Conservation (phyloP, 768 basidiomycete species). For the Amanita jacksonii region DNA sequence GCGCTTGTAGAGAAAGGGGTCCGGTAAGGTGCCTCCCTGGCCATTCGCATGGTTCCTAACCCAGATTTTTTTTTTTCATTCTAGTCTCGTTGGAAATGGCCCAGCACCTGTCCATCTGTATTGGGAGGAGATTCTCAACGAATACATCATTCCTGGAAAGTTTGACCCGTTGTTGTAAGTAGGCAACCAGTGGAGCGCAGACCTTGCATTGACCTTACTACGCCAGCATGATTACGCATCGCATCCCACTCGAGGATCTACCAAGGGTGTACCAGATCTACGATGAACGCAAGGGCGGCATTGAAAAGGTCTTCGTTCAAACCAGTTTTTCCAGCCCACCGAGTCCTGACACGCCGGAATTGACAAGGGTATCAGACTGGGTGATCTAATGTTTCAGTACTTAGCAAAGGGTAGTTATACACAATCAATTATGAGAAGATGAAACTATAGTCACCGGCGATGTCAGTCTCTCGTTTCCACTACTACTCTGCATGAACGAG, state of each 20-base stretch:
- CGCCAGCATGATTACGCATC: conserved; percentile 41
- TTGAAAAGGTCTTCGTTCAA: conserved; percentile 69
- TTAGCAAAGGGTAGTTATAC: no score
- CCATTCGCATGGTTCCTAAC: neutral
- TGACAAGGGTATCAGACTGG: no score
- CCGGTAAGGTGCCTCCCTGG: conserved; percentile 19
- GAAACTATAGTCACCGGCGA: no score
- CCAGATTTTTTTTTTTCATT: neutral
- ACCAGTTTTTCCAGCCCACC: conserved; percentile 44
- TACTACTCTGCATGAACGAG: no score
- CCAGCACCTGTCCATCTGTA: conserved; percentile 70
- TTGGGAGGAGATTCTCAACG: conserved; percentile 62
- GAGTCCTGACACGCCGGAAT: conserved; percentile 37
- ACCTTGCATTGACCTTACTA: conserved; percentile 1
- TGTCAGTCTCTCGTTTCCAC: no score
- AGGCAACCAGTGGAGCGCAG: neutral
- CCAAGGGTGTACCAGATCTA: conserved; percentile 55
- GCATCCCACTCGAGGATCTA: conserved; percentile 59
- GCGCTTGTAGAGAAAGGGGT: conserved; percentile 74
- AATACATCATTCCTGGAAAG: conserved; percentile 53
- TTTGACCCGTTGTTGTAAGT: conserved; percentile 57
- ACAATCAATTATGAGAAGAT: no score
- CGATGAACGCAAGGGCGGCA: conserved; percentile 43
- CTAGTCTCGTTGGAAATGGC: conserved; percentile 55
- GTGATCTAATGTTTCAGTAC: no score